Base-by-base conservation (phyloP, 1,284 basidiomycete species). In the Violaceomyces palustris region DNA sequence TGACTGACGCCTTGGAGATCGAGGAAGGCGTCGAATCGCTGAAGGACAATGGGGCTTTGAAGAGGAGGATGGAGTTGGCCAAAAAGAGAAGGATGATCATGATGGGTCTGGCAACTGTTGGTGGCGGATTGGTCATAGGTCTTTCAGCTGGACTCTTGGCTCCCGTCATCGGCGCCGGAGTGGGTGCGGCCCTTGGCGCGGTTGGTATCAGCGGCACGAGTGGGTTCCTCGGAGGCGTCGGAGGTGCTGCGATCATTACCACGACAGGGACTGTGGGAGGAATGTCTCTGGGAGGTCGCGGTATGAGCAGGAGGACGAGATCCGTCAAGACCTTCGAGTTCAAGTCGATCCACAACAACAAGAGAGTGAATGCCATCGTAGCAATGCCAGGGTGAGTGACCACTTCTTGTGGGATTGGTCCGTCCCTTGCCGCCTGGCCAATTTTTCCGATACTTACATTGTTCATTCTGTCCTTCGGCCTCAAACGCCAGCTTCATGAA, bases 321-420 rank as follows among this genome's bases (percentile, higher is more conserved):
- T 68, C 60, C 45, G 70, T 73, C 25, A 58, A 64, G 43, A 73
- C 69, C 9, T 73, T 73, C 42, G 65, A 68, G 48, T 73, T 67
- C 55, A 68, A 64, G 33, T 63, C 70, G 3, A 52, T 73, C 31
- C 70, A 73, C 55, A 70, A 73, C 61, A 71, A 73, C 59, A 73
- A 73, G 50, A 62, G 70, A 6, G 67, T 73, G 38, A 73, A 72
- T 38, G 66, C 63, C 39, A 72, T 72, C 44, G 42, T 73, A 27
- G 51, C 64, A 2, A 61, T 73, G 23, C 61, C 65, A 9, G 69
- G 61, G 48, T 45, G 23, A 45, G 48, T 39, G 9, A 15, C 17
- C 15, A 8, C 19, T 37, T 37, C 35, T n/a, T n/a, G n/a, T n/a
- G n/a, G n/a, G n/a, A n/a, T n/a, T n/a, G n/a, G 11, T 23, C 40